These are phyloP conservation scores for Dendrobium catenatum DNA, from an alignment of 106 monocot species.

Conservation along the genomic window DNA sequence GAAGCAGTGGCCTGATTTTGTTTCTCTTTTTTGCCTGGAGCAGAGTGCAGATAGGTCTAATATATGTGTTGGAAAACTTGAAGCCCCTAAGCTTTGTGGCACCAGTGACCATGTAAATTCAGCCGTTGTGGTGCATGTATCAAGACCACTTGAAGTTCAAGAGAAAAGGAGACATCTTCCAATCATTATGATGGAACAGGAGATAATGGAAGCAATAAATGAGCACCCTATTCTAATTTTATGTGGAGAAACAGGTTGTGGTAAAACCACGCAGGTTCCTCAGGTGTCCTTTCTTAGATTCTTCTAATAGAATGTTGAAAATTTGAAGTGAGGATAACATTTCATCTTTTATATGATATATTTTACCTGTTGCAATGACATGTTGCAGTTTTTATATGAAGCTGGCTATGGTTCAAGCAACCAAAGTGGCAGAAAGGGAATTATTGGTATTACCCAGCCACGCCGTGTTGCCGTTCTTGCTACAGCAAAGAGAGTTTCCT, in stretches of 20 bases:
- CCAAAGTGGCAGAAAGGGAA: conserved; percentile 48
- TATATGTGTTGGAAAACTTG: conserved; percentile 5
- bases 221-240: conserved; percentile 78
- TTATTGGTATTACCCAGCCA: conserved; percentile 91
- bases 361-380: not conserved
- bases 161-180: conserved; percentile 70
- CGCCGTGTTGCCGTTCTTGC: conserved; percentile 92
- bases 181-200: conserved; percentile 97
- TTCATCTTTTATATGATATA: not conserved
- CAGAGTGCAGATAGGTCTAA: conserved; percentile 6
- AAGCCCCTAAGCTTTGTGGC: not conserved
- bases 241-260: conserved; percentile 98
- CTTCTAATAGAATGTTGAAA: not conserved
- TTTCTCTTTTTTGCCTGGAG: conserved; percentile 14
- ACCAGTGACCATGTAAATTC: conserved; percentile 9
- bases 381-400: conserved; percentile 92
- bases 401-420: conserved; percentile 74
- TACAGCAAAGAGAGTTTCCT: conserved; percentile 84
- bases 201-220: conserved; percentile 97
- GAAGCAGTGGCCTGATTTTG: not conserved
- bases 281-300: conserved; percentile 41
- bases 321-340: not conserved
- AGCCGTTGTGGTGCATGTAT: conserved; percentile 65
- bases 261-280: conserved; percentile 98
- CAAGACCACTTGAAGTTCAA: conserved; percentile 69